These are phyloP conservation scores for Russula virescens DNA, from an alignment of 768 basidiomycete genomes.

Conservation along the genomic window DNA sequence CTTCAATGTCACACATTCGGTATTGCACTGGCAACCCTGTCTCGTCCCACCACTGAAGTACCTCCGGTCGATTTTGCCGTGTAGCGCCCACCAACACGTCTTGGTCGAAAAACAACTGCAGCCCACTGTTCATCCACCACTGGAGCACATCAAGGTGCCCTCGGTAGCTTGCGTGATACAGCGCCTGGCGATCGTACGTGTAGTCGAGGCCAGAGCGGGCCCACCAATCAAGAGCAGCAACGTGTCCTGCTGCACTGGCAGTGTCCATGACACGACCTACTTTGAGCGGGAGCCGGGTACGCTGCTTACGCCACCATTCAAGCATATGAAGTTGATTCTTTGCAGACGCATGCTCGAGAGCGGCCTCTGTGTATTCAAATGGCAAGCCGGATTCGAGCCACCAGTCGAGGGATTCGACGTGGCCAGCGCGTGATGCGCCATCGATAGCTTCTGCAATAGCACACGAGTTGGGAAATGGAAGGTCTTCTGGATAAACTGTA, in stretches of 20 bases:
- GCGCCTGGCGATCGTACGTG: slow-evolving; percentile 70
- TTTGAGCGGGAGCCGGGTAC: slow-evolving; percentile 55
- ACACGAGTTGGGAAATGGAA: slow-evolving; percentile 48
- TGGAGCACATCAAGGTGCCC: slow-evolving; percentile 75
- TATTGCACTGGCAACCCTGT: slow-evolving; percentile 77
- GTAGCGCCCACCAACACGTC: slow-evolving; percentile 78
- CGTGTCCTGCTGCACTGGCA: slow-evolving; percentile 73
- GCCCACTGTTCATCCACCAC: slow-evolving; percentile 78
- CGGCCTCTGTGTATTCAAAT: slow-evolving; percentile 72
- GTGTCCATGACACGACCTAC: slow-evolving; percentile 82
- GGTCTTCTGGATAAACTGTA: slow-evolving; percentile 53
- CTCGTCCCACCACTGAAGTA: slow-evolving; percentile 85
- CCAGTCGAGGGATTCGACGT: slow-evolving; percentile 73
- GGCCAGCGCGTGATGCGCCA: slow-evolving; percentile 71
- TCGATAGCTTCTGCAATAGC: slow-evolving; percentile 69
- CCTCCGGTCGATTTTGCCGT: slow-evolving; percentile 71
- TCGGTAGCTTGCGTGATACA: slow-evolving; percentile 73
- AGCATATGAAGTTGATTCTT: slow-evolving; percentile 72
- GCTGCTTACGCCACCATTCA: slow-evolving; percentile 76
- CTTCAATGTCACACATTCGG: slow-evolving; percentile 88
- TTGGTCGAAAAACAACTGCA: slow-evolving; percentile 74
- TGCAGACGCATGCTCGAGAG: slow-evolving; percentile 73
- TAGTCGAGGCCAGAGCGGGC: slow-evolving; percentile 67
- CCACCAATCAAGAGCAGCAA: slow-evolving; percentile 82
- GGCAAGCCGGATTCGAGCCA: slow-evolving; percentile 63